Evolutionary conservation across 495 filamentous ascomycete genomes (phyloP).

Genomic region (Zalerion maritima): DNA sequence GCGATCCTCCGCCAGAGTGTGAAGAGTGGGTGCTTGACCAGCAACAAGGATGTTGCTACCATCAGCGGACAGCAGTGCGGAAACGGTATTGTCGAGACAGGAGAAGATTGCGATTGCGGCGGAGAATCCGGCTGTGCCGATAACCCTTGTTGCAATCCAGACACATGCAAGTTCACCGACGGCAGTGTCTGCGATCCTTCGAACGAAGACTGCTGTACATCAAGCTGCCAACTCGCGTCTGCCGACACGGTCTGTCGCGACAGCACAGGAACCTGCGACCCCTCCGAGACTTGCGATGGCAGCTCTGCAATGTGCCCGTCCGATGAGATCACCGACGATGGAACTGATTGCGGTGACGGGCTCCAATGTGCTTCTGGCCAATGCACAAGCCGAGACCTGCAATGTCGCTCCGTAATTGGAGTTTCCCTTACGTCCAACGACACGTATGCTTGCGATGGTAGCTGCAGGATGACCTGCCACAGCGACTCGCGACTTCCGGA

Average conservation of each 20-base stretch:
- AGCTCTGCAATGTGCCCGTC: slow-evolving; percentile 55
- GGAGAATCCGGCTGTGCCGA: slow-evolving; percentile 52
- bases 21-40: slow-evolving; percentile 58
- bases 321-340: slow-evolving; percentile 56
- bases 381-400: slow-evolving; percentile 81
- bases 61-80: slow-evolving; percentile 79
- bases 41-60: slow-evolving; percentile 74
- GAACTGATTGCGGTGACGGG: slow-evolving; percentile 46
- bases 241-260: slow-evolving; percentile 59
- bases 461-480: slow-evolving; percentile 63
- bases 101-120: slow-evolving; percentile 94
- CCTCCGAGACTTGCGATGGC: slow-evolving; percentile 69
- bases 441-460: slow-evolving; percentile 67
- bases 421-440: slow-evolving; percentile 58
- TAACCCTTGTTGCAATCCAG: slow-evolving; percentile 73
- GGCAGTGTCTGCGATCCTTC: slow-evolving; percentile 71
- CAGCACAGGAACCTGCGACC: slow-evolving; percentile 68
- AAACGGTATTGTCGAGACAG: slow-evolving; percentile 89
- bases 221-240: slow-evolving; percentile 54
- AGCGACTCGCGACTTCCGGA: too few relatives aligned
- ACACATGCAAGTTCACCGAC: slow-evolving; percentile 73
- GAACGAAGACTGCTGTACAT: slow-evolving; percentile 80
- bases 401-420: slow-evolving; percentile 81
- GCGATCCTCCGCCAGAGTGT: slow-evolving; percentile 69
- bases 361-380: slow-evolving; percentile 85